Percentiles rank a stretch among this genome's conserved stretches.
phyloP scores from a whole-genome alignment of 106 monocot species.

The Dendrobium officinale region DNA sequence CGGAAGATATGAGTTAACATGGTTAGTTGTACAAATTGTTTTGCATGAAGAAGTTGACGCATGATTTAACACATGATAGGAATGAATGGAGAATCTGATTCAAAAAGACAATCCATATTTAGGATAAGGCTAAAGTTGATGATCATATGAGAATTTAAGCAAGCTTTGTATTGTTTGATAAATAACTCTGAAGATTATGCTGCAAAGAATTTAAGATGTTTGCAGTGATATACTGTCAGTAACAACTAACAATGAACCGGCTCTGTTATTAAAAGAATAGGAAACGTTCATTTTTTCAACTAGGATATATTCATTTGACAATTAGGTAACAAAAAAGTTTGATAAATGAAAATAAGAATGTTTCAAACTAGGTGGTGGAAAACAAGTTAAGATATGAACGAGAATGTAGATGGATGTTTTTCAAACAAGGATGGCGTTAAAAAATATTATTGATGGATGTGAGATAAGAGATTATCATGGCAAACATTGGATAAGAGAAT shows the following conservation, averaged over 20 bases:
- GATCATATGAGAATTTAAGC: background rate
- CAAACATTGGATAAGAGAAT: no score
- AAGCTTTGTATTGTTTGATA: background rate
- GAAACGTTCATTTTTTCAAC: no score
- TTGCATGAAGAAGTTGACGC: background rate
- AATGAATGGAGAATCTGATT: background rate
- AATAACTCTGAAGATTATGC: no score
- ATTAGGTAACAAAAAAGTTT: no score
- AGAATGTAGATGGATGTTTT: no score
- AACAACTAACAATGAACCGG: background rate
- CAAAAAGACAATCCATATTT: background rate
- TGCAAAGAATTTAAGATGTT: background rate
- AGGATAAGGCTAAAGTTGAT: background rate
- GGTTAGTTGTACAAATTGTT: background rate
- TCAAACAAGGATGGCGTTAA: no score
- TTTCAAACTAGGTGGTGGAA: no score
- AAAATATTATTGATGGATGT: no score
- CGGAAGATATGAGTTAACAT: background rate
- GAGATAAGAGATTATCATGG: no score
- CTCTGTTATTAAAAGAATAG: background rate
- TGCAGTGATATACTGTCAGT: background rate
- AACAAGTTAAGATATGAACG: no score
- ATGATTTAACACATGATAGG: background rate
- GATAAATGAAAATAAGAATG: no score
- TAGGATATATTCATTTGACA: no score